A percentile compares a stretch with the other conserved stretches of the same genome.
These are phyloP conservation scores for Papiliotrema flavescens DNA, from an alignment of 1,284 basidiomycete genomes.

Conservation along the genomic window DNA sequence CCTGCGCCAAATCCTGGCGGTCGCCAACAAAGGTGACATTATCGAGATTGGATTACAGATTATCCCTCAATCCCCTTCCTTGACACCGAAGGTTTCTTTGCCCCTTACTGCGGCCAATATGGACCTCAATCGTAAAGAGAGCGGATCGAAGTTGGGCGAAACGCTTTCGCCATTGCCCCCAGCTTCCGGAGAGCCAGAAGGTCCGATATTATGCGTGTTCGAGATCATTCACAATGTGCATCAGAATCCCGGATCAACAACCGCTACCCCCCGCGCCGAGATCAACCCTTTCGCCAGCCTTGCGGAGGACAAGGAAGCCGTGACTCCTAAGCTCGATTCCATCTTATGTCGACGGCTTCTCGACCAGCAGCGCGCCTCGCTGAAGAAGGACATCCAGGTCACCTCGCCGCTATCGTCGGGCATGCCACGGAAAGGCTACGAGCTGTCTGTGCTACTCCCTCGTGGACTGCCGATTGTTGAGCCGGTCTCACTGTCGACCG, in stretches of 20 bases:
- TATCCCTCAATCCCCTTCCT: constrained; percentile 45
- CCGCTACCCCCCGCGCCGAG: constrained; percentile 41
- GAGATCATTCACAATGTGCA: constrained; percentile 54
- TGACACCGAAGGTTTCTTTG: constrained; percentile 31
- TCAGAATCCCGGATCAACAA: constrained; percentile 26
- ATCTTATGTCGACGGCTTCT: constrained; percentile 64
- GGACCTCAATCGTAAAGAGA: constrained; percentile 1
- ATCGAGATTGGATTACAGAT: constrained; percentile 83
- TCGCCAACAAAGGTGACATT: constrained; percentile 68
- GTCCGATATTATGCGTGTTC: constrained; percentile 55
- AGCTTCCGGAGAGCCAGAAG: constrained; percentile 20
- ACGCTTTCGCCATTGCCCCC: constrained; percentile 14
- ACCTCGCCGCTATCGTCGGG: constrained; percentile 34
- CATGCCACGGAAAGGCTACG: constrained; percentile 41
- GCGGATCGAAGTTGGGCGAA: neutral
- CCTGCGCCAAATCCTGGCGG: constrained; percentile 73
- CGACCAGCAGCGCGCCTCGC: constrained; percentile 61
- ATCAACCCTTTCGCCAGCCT: constrained; percentile 37
- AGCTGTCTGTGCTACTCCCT: constrained; percentile 46
- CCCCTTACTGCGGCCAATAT: constrained; percentile 27
- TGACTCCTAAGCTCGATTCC: constrained; percentile 60
- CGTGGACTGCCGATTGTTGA: constrained; percentile 45
- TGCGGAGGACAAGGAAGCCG: constrained; percentile 34
- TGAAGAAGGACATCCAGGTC: constrained; percentile 48
- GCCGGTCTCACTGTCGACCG: constrained; percentile 42